These are phyloP conservation scores for Hirschfeldia incana DNA, from an alignment of 345 rosid genomes.

Conservation along the genomic window DNA sequence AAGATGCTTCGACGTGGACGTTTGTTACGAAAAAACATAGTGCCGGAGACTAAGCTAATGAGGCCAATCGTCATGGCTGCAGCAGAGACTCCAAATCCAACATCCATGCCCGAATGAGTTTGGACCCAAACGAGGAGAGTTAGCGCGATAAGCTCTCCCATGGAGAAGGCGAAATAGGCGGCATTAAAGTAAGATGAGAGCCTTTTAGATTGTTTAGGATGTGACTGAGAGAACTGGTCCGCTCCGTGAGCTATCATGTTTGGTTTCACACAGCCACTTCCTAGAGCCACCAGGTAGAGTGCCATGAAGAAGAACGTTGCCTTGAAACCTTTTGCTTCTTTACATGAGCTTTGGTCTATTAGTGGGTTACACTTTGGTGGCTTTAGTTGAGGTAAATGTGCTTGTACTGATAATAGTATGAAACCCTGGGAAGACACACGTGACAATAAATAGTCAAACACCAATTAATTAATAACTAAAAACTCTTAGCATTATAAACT, in stretches of 20 bases:
- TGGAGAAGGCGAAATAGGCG: slow-evolving; percentile 89
- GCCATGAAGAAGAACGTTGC: slow-evolving; percentile 75
- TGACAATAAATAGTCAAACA: neutral
- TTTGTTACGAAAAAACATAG: slow-evolving; percentile 69
- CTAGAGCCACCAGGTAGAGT: slow-evolving; percentile 85
- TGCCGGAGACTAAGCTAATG: slow-evolving; percentile 75
- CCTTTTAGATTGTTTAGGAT: slow-evolving; percentile 61
- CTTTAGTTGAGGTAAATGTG: slow-evolving; percentile 87
- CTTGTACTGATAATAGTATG: slow-evolving; percentile 88
- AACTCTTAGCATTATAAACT: neutral
- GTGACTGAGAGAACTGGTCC: slow-evolving; percentile 68
- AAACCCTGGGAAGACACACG: slow-evolving; percentile 59
- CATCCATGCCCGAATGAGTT: slow-evolving; percentile 96
- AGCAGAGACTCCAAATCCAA: slow-evolving; percentile 94
- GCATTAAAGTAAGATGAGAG: slow-evolving; percentile 91
- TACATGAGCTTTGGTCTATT: slow-evolving; percentile 44
- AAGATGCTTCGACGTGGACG: slow-evolving; percentile 85
- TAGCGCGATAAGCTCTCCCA: slow-evolving; percentile 86
- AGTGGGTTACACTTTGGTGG: slow-evolving; percentile 78
- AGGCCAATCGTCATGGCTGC: slow-evolving; percentile 91
- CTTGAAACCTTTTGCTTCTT: slow-evolving; percentile 77
- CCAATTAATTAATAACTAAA: neutral
- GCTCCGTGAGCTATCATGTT: slow-evolving; percentile 99
- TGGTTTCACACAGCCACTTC: slow-evolving; percentile 98
- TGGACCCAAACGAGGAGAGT: slow-evolving; percentile 92